Percentiles rank a stretch among this genome's conserved stretches.
phyloP scores from a whole-genome alignment of 495 filamentous ascomycete species.

The Hypoxylon perforatum region DNA sequence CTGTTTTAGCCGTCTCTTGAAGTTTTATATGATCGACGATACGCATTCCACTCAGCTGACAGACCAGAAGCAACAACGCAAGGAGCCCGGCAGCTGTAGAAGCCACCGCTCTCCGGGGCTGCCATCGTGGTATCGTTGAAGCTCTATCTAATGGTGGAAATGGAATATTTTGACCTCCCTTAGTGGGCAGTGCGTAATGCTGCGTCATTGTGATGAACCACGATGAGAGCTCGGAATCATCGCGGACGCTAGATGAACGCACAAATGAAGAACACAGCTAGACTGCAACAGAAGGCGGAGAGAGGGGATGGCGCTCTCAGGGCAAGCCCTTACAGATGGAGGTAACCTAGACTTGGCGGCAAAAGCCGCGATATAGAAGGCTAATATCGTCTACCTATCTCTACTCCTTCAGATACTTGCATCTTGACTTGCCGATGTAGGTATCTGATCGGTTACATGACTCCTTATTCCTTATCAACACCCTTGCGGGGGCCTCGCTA shows the following conservation, averaged over 20 bases:
- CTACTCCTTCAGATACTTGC: neutral
- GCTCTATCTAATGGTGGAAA: neutral
- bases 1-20: neutral
- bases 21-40: neutral
- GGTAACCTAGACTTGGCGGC: neutral
- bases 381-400: neutral
- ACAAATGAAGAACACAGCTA: neutral
- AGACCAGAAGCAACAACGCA: conserved; percentile 12
- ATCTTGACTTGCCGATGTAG: too few species aligned
- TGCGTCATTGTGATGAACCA: conserved; percentile 18
- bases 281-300: neutral
- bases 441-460: neutral
- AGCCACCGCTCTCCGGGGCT: conserved; percentile 5
- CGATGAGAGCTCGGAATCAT: neutral
- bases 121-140: conserved; percentile 2
- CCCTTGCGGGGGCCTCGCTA: too few species aligned
- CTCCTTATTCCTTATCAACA: too few species aligned
- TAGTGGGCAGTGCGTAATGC: neutral
- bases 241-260: neutral
- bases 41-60: conserved; percentile 4
- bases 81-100: conserved; percentile 5
- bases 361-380: neutral
- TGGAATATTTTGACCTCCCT: neutral
- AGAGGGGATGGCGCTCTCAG: neutral
- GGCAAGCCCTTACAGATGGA: neutral